Base-by-base conservation (phyloP, 306 rosid genomes). In the Senna tora region DNA sequence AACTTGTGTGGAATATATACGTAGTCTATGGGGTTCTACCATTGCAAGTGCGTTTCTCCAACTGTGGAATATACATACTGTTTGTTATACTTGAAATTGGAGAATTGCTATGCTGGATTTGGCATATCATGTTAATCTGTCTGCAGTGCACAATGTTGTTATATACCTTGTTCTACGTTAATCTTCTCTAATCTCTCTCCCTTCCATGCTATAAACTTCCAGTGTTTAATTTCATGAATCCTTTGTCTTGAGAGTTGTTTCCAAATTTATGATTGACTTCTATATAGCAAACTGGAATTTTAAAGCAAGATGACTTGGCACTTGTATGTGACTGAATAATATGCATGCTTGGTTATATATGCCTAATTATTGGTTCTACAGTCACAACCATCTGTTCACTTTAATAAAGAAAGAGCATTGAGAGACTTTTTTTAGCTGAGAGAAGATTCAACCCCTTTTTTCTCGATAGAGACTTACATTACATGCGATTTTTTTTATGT, bases 161-260 rank as follows among this genome's bases (percentile, higher is more conserved):
- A 50, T 19, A 32, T 66, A 9, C 51, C 25, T 59, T 50, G 42
- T 19, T 28, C 30, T 62, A 20, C 61, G 20, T 53, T n/a, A 22
- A 25, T 67, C 20, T 67, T 43, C 39, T n/a, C n/a, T n/a, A n/a
- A n/a, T n/a, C n/a, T 46, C 43, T 45, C 45, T 34, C 21, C 78
- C 14, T 39, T 28, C 45, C 47, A 6, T 41, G 33, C 66, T 9
- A 33, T 60, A 45, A 53, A 60, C 56, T 36, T n/a, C 50, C 56
- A 8, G 13, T 9, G 9, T 9, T 79, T 53, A 47, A 42, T 59
- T 67, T 33, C 32, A 52, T 7, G 5, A 36, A n/a, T 71, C 47
- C 15, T 49, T 60, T 71, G 46, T 71, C 32, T 64, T 43, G 50
- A 46, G 57, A 32, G 43, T 52, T 33, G 77, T 77, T 64, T 77